phyloP scores from a whole-genome alignment of 345 rosid species.

The Melastoma malabathricum region DNA sequence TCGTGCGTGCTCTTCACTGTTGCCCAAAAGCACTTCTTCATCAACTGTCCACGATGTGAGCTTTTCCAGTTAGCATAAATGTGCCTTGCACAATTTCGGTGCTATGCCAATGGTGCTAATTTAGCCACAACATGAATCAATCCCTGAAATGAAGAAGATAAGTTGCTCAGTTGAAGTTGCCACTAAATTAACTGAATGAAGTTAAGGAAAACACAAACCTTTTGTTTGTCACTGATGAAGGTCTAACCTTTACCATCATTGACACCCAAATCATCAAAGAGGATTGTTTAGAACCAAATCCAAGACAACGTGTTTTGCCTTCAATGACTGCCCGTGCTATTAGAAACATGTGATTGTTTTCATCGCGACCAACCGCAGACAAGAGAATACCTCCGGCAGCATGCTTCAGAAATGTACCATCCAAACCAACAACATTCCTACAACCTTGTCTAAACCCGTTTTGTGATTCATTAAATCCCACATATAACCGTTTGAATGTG shows the following conservation, averaged over 20 bases:
- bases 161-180: not conserved
- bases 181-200: not conserved
- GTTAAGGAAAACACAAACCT: not conserved
- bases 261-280: not conserved
- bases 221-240: not conserved
- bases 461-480: not conserved
- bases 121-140: not conserved
- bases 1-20: not conserved
- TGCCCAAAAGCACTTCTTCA: not conserved
- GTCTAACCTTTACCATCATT: not conserved
- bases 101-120: not conserved
- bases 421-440: not conserved
- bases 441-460: not conserved
- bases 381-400: not conserved
- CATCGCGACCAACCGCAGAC: conserved; percentile 1
- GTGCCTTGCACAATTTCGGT: not conserved
- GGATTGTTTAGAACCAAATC: not conserved
- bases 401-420: conserved; percentile 1
- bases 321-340: not conserved
- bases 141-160: not conserved
- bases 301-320: not conserved
- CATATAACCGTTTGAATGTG: not conserved
- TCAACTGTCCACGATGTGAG: not conserved
- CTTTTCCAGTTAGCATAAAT: conserved; percentile 1
- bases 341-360: not conserved